A percentile compares a stretch with the other conserved stretches of the same genome.
phyloP scores from a whole-genome alignment of 331 rosid genomes.

The Malus hybrid region DNA sequence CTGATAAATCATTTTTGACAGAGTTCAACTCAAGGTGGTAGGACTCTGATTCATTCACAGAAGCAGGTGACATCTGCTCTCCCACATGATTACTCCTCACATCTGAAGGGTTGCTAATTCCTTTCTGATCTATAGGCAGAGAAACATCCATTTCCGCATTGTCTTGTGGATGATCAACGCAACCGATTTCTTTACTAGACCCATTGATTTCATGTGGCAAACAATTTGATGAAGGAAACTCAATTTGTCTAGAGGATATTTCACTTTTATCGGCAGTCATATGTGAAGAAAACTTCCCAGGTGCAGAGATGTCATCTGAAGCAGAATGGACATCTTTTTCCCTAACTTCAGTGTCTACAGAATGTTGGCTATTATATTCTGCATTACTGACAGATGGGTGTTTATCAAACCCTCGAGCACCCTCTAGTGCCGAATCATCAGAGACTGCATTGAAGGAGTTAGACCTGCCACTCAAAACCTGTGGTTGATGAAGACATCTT shows the following conservation, averaged over 20 bases:
- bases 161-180: conserved; percentile 39
- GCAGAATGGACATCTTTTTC: conserved; percentile 27
- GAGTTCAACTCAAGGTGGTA: conserved; percentile 60
- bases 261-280: conserved; percentile 41
- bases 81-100: conserved; percentile 27
- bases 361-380: conserved; percentile 48
- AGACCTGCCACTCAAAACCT: conserved; percentile 30
- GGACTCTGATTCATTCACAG: conserved; percentile 46
- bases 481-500: conserved; percentile 31
- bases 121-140: conserved; percentile 40
- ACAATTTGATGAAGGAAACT: conserved; percentile 33
- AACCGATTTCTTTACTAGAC: conserved; percentile 28
- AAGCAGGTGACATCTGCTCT: conserved; percentile 2
- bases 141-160: conserved; percentile 34
- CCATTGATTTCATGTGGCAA: conserved; percentile 48
- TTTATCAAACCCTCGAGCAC: conserved; percentile 46
- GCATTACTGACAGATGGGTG: conserved; percentile 40
- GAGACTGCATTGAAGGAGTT: conserved; percentile 25
- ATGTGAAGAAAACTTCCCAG: background rate
- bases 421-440: conserved; percentile 40
- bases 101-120: conserved; percentile 29
- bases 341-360: conserved; percentile 29
- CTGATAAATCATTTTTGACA: conserved; percentile 49
- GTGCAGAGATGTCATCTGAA: background rate
- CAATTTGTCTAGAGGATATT: conserved; percentile 21